Conservation (phyloP, 2,329 filamentous ascomycete species). For the Lasiodiplodia sp. region DNA sequence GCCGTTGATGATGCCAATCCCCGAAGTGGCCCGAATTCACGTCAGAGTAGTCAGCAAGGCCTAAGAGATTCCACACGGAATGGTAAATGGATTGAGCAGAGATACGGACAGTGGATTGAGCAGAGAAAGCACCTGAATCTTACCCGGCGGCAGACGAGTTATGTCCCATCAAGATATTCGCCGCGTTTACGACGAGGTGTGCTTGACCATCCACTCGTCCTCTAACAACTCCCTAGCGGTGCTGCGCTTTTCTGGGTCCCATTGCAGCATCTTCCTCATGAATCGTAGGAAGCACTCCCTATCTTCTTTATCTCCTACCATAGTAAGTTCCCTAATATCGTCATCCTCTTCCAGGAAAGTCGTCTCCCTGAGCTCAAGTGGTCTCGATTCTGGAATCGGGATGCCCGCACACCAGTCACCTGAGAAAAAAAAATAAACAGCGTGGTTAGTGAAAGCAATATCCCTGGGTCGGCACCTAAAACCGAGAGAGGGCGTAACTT, state of each 20-base stretch:
- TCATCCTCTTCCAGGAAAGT: slow-evolving; percentile 38
- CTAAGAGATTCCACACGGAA: no score
- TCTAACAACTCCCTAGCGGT: slow-evolving; percentile 37
- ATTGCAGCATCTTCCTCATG: slow-evolving; percentile 46
- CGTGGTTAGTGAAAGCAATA: not conserved
- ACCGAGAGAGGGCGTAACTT: slow-evolving; percentile 14
- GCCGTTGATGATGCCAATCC: no score
- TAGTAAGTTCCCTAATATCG: not conserved
- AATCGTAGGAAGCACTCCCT: slow-evolving; percentile 42
- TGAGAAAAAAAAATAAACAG: not conserved
- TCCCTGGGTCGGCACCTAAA: not conserved
- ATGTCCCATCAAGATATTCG: not conserved
- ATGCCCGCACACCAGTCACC: slow-evolving; percentile 27
- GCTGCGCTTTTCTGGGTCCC: slow-evolving; percentile 44
- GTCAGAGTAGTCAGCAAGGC: no score
- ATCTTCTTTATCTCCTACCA: slow-evolving; percentile 30
- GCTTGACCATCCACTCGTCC: slow-evolving; percentile 35
- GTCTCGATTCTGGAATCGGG: slow-evolving; percentile 30
- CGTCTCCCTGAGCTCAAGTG: slow-evolving; percentile 34
- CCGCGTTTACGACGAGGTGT: not conserved
- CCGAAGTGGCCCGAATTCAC: no score
- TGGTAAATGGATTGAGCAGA: no score
- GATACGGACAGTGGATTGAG: no score
- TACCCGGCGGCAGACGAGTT: not conserved
- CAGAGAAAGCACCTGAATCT: not conserved